These are phyloP conservation scores for Gossypium sturtianum DNA, from an alignment of 345 rosid species.

Conservation along the genomic window DNA sequence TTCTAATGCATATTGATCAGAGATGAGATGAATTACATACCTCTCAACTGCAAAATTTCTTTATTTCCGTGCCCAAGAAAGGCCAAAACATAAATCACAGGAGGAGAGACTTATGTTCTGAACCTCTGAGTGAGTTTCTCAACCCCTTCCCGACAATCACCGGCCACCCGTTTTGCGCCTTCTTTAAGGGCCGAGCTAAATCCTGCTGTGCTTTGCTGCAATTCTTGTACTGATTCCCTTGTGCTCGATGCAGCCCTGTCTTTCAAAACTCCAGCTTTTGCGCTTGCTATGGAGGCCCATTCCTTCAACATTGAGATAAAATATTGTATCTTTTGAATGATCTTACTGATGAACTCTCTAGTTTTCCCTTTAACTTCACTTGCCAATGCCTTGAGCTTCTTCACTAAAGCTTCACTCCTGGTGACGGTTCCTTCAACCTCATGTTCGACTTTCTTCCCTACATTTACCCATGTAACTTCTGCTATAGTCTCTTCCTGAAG, in stretches of 20 bases:
- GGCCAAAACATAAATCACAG: neutral
- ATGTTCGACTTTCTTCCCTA: conserved; percentile 37
- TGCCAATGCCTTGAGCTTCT: conserved; percentile 58
- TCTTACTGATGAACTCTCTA: conserved; percentile 39
- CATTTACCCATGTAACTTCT: conserved; percentile 55
- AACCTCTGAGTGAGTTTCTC: conserved; percentile 64
- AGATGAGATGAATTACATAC: neutral
- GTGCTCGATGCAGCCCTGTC: conserved; percentile 22
- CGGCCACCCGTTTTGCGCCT: conserved; percentile 48
- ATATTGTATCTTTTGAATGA: conserved; percentile 39
- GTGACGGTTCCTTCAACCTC: conserved; percentile 44
- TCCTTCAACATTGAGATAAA: conserved; percentile 43
- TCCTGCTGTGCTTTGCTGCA: conserved; percentile 50
- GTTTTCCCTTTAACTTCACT: conserved; percentile 43
- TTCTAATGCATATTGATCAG: neutral
- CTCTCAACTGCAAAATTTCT: conserved; percentile 15
- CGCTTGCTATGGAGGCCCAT: conserved; percentile 27
- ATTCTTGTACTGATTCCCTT: conserved; percentile 29
- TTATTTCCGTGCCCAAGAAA: conserved; percentile 6
- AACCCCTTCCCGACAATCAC: conserved; percentile 59
- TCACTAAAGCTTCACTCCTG: conserved; percentile 47
- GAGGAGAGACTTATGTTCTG: conserved; percentile 25
- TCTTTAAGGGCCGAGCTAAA: conserved; percentile 46
- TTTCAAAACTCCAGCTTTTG: conserved; percentile 28
- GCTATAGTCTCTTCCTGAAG: conserved; percentile 59